Evolutionary conservation across 495 filamentous ascomycete species (phyloP).

Genomic region (Xylaria scruposa): DNA sequence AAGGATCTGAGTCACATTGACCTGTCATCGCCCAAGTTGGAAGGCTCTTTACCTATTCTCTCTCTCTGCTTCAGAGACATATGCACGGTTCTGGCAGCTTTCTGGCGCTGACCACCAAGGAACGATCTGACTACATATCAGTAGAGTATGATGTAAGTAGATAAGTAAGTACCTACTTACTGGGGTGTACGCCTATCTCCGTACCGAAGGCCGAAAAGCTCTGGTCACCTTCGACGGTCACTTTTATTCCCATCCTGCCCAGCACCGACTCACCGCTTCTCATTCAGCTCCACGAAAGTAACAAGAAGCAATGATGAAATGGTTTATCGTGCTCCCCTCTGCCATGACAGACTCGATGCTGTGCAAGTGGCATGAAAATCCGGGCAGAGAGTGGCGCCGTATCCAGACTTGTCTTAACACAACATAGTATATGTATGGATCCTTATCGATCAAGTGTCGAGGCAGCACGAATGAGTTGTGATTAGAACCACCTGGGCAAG

Average conservation of each 20-base stretch:
- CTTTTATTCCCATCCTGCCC: conserved; percentile 9
- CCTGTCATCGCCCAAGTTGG: conserved; percentile 1
- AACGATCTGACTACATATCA: conserved; percentile 15
- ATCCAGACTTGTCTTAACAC: conserved; percentile 1
- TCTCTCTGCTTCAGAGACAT: background rate
- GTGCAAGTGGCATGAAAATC: conserved; percentile 4
- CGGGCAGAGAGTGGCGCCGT: conserved; percentile 7
- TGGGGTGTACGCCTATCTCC: conserved; percentile 9
- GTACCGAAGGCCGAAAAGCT: conserved; percentile 15
- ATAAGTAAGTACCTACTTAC: conserved; percentile 1
- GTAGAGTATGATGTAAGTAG: conserved; percentile 5
- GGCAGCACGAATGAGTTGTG: background rate
- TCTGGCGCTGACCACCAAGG: conserved; percentile 18
- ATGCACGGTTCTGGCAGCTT: conserved; percentile 11
- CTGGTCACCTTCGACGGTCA: conserved; percentile 8
- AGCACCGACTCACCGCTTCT: conserved; percentile 19
- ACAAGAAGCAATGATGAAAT: conserved; percentile 14
- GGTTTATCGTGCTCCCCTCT: conserved; percentile 7
- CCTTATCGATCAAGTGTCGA: conserved; percentile 4
- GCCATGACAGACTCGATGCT: background rate
- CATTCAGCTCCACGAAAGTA: conserved; percentile 4
- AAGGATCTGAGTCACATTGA: conserved; percentile 11
- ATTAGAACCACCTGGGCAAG: background rate
- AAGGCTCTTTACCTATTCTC: background rate
- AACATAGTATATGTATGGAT: conserved; percentile 9